Base-by-base conservation (phyloP, 2,329 filamentous ascomycete species). In the Stachybotrys elegans region DNA sequence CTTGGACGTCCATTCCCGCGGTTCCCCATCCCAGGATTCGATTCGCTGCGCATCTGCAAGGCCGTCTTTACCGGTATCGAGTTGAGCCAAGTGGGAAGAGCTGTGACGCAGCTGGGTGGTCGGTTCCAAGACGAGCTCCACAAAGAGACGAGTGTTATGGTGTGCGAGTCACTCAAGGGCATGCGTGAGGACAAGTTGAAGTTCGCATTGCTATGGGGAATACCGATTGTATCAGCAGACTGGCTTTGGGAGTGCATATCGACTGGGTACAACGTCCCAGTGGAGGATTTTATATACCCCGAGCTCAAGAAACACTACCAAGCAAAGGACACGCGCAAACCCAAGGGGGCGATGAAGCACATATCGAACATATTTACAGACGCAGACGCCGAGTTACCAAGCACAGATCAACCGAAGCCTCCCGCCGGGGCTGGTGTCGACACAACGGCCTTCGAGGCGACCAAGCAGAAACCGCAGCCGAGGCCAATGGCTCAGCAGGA, bases 191-290 rank as follows among this genome's bases (percentile, higher is more conserved):
- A 93, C 51, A 98, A 98, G 65, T 70, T 93, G 16, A 80, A 84
- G 36, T 83, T 88, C 57, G 90, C 90, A 1, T 62, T 81, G 8
- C 76, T 83, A 54, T 88, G 87, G 73, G 76, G 76, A 5, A 84
- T 97, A 11, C 88, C 90, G 2, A 81, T 92, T n/a, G 86, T 97
- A 11, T 78, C 78, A 7, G 79, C 81, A 16, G 79, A 84, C 19
- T 98, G 93, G 93, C 71, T 98, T 3, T 93, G 87, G 83, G 77
- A 84, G 42, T 93, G 86, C 51, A 81, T 96, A 41, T 71, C 74
- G 56, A 78, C 69, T 0, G 78, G 78, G 5, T 68, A 54, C 48
- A 65, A 68, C 4, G 61, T 70, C 3, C 71, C 76, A 1, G 60
- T 73, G 35, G 66, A 71, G 31, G 53, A 61, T 6, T 79, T 66